Percentiles rank a stretch among this genome's conserved stretches.
Evolutionary conservation across 345 rosid genomes (phyloP).

Genomic region (Erysimum cheiranthoides): DNA sequence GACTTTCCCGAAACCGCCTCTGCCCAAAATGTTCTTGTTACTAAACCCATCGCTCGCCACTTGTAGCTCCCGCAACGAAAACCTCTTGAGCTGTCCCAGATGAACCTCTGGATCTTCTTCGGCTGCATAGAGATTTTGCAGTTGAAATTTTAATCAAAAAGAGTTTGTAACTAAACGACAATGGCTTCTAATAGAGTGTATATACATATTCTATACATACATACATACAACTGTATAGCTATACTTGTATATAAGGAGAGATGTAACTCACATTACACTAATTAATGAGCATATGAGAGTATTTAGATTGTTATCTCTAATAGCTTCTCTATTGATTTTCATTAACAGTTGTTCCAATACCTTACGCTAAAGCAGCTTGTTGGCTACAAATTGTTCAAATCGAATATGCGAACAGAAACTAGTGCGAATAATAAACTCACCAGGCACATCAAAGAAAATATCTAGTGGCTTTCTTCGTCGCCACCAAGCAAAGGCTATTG

Average conservation of each 20-base stretch:
- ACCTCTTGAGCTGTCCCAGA: slow-evolving; percentile 95
- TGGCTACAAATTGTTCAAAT: background rate
- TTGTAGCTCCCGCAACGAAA: slow-evolving; percentile 91
- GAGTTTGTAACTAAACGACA: background rate
- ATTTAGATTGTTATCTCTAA: too few relatives aligned
- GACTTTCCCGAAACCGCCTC: slow-evolving; percentile 99
- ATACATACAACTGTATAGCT: too few relatives aligned
- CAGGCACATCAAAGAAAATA: slow-evolving; percentile 94
- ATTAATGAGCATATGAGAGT: too few relatives aligned
- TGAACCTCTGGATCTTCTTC: slow-evolving; percentile 99
- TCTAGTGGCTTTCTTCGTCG: slow-evolving; percentile 90
- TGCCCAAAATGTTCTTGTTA: slow-evolving; percentile 89
- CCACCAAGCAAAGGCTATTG: slow-evolving; percentile 98
- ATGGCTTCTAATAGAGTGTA: too few relatives aligned
- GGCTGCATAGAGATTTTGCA: slow-evolving; percentile 55
- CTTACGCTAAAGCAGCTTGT: background rate
- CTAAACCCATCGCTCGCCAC: slow-evolving; percentile 95
- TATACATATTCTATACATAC: too few relatives aligned
- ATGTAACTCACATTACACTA: too few relatives aligned
- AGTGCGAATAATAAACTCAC: slow-evolving; percentile 48
- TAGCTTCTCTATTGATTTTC: background rate
- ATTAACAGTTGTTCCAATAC: background rate
- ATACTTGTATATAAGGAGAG: too few relatives aligned
- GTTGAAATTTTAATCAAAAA: background rate
- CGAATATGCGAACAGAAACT: background rate